A percentile compares a stretch with the other conserved stretches of the same genome.
phyloP scores from a whole-genome alignment of 495 filamentous ascomycete species.

The Oidiodendron maius region DNA sequence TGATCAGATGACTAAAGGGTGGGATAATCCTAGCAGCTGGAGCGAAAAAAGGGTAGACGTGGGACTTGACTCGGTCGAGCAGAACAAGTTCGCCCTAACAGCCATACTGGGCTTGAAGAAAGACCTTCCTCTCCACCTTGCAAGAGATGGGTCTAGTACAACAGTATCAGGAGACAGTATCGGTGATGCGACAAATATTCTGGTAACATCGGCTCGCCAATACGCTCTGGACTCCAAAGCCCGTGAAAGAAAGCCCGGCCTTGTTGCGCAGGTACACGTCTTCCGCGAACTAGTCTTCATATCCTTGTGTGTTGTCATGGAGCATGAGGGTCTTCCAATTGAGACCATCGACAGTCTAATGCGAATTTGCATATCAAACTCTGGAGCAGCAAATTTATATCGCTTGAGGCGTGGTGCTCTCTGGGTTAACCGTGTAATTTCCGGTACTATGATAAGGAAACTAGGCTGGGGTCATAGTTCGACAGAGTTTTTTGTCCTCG shows the following conservation, averaged over 20 bases:
- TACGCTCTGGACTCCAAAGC: constrained; percentile 6
- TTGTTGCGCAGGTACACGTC: constrained; percentile 1
- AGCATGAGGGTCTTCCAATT: constrained; percentile 1
- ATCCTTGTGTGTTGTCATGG: constrained; percentile 4
- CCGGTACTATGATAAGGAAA: not conserved
- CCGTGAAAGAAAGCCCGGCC: not conserved
- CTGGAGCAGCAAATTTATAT: constrained; percentile 3
- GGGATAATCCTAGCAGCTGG: not conserved
- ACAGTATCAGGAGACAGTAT: not conserved
- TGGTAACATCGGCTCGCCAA: constrained; percentile 3
- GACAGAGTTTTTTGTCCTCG: constrained; percentile 3
- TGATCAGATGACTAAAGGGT: constrained; percentile 18
- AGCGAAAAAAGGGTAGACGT: not conserved
- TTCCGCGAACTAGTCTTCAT: constrained; percentile 6
- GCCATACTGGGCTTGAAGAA: not conserved
- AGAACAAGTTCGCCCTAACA: not conserved
- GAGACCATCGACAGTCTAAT: constrained; percentile 6
- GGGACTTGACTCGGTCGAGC: constrained; percentile 2
- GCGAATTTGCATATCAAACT: constrained; percentile 8
- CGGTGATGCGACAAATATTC: not conserved
- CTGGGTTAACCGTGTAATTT: constrained; percentile 8
- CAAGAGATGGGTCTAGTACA: not conserved
- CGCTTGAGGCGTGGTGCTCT: constrained; percentile 4
- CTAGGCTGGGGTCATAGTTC: constrained; percentile 3
- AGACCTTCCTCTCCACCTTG: not conserved